These are phyloP conservation scores for Galerina marginata DNA, from an alignment of 768 basidiomycete genomes.

Conservation along the genomic window DNA sequence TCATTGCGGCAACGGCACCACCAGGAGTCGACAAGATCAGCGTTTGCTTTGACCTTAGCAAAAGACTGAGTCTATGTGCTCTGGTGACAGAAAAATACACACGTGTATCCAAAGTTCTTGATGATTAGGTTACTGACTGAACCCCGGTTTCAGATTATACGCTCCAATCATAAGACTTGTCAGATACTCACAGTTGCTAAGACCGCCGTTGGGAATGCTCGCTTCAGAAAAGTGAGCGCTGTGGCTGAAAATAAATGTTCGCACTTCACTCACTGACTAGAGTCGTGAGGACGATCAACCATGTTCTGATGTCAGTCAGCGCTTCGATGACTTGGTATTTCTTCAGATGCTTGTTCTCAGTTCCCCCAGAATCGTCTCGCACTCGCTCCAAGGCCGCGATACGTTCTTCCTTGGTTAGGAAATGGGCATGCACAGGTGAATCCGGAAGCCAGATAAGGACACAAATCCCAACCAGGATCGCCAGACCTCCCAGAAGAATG, in stretches of 20 bases:
- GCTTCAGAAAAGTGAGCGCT: slow-evolving; percentile 38
- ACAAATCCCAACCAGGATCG: slow-evolving; percentile 59
- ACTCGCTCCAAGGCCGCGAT: slow-evolving; percentile 69
- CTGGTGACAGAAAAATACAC: slow-evolving; percentile 18
- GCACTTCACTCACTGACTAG: slow-evolving; percentile 50
- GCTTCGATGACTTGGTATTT: slow-evolving; percentile 63
- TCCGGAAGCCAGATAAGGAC: slow-evolving; percentile 69
- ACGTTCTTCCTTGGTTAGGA: slow-evolving; percentile 62
- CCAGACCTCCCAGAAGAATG: slow-evolving; percentile 62
- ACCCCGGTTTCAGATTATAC: background rate
- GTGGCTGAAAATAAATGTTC: background rate
- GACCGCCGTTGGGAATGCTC: slow-evolving; percentile 67
- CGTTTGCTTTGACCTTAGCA: slow-evolving; percentile 57
- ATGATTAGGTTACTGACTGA: slow-evolving; percentile 68
- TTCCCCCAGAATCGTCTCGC: slow-evolving; percentile 69
- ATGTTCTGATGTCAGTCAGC: slow-evolving; percentile 60
- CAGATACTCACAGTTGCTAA: slow-evolving; percentile 60
- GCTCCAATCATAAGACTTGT: background rate
- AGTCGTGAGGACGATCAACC: slow-evolving; percentile 65
- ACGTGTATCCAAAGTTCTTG: slow-evolving; percentile 70
- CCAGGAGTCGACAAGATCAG: slow-evolving; percentile 63
- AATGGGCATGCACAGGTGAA: slow-evolving; percentile 63
- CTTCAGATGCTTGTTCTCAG: slow-evolving; percentile 64
- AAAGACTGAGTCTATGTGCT: background rate
- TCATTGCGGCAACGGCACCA: slow-evolving; percentile 54